A percentile compares a stretch with the other conserved stretches of the same genome.
phyloP scores from a whole-genome alignment of 768 basidiomycete species.

The Termitomyces heimii region DNA sequence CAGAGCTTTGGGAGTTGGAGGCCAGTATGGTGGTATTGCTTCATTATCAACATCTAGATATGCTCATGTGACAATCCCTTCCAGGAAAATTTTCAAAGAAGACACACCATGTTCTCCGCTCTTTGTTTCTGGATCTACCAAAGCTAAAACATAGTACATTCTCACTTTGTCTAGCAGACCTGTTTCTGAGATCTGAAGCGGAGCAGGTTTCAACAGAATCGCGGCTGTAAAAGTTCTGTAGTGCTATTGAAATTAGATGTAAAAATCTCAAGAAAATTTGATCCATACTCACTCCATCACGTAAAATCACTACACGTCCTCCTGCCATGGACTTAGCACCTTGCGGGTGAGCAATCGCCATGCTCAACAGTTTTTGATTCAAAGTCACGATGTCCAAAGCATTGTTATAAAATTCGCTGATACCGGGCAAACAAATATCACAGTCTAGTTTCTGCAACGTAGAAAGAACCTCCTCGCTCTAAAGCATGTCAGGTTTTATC shows the following conservation, averaged over 20 bases:
- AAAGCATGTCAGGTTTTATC: constrained; percentile 5
- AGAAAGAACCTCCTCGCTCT: constrained; percentile 71
- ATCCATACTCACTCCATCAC: constrained; percentile 59
- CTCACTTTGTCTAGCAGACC: constrained; percentile 43
- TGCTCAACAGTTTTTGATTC: constrained; percentile 57
- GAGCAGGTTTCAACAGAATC: constrained; percentile 64
- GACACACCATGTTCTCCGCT: constrained; percentile 42
- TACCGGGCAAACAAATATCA: constrained; percentile 62
- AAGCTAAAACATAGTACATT: constrained; percentile 64
- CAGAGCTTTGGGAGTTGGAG: constrained; percentile 45
- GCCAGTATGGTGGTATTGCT: constrained; percentile 74
- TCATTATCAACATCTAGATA: constrained; percentile 50
- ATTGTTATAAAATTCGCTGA: constrained; percentile 71
- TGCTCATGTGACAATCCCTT: neutral
- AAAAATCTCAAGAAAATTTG: neutral
- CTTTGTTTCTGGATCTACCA: constrained; percentile 63
- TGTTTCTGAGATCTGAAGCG: constrained; percentile 34
- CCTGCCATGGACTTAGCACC: constrained; percentile 61
- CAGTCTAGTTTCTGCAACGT: constrained; percentile 63
- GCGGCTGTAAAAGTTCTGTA: constrained; percentile 66
- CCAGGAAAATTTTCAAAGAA: neutral
- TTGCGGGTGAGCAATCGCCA: constrained; percentile 54
- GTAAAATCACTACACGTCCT: constrained; percentile 81
- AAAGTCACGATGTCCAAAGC: constrained; percentile 53
- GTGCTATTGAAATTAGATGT: constrained; percentile 42